Base-by-base conservation (phyloP, 179 eudicot species). In the Spergularia azorica region DNA sequence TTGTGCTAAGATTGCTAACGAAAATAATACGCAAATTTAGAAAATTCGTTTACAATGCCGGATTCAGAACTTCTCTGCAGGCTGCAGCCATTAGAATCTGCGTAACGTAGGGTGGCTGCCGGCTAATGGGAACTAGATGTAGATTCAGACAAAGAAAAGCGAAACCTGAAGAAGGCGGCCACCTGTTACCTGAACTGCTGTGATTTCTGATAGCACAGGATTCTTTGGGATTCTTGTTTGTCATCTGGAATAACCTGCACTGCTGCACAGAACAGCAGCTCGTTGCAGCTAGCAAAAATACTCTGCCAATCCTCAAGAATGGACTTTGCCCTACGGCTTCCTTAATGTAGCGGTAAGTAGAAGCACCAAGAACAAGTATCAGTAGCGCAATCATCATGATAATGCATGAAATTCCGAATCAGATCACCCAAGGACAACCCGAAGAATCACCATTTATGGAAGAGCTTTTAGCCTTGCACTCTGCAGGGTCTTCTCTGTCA, bases 391-490 rank as follows among this genome's bases (percentile, higher is more conserved):
- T 43, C 50, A 74, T 80, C 92, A 90, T 86, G 48, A 81, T 59
- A 54, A 89, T 60, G 70, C 87, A 85, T 6, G 94, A 92, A 74
- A 88, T 88, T 43, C 97, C 97, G 70, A 90, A 89, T 76, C 14
- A 79, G 17, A 6, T 77, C 51, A 60, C 89, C 91, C 32, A 67
- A 36, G 61, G 76, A 73, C 9, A 85, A 0, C 36, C 83, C 76
- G 76, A 88, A 85, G 67, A 84, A 88, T 92, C 91, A 91, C 97
- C 97, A 91, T 62, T 91, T 91, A 85, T 90, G 83, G 89, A 89
- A 20, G 92, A 89, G 79, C 91, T 92, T 77, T 90, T 92, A 59
- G 88, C 87, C 76, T 77, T 84, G 73, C 80, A 63, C 76, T 89
- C 95, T n/a, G 66, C 52, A 0, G 83, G 84, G 64, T 90, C 81